These are phyloP conservation scores for Seiridium unicorne DNA, from an alignment of 2,329 filamentous ascomycete species.

Conservation along the genomic window DNA sequence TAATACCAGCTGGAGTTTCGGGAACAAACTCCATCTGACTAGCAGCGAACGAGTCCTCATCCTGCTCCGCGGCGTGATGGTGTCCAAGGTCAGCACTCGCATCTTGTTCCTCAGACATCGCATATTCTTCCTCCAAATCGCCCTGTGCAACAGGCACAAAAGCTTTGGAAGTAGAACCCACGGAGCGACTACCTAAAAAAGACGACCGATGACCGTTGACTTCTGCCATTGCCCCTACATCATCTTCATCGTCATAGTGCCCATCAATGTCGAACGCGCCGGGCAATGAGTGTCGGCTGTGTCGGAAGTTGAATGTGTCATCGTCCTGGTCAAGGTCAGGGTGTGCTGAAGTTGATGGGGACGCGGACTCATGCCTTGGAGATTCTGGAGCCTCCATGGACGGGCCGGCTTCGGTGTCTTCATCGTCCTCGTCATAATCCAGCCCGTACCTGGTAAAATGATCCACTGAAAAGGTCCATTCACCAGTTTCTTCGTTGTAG, in stretches of 20 bases:
- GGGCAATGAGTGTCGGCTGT: constrained; percentile 56
- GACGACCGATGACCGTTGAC: constrained; percentile 52
- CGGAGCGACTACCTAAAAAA: constrained; percentile 94
- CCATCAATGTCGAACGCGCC: constrained; percentile 73
- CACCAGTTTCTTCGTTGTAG: constrained; percentile 76
- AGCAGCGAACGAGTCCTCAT: constrained; percentile 54
- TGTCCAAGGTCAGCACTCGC: constrained; percentile 74
- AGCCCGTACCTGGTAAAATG: constrained; percentile 96
- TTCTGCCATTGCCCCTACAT: constrained; percentile 45
- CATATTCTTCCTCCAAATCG: constrained; percentile 74
- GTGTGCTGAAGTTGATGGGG: constrained; percentile 23
- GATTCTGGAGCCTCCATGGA: constrained; percentile 20
- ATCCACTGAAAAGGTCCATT: constrained; percentile 91
- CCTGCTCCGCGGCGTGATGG: constrained; percentile 75
- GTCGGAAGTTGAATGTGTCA: constrained; percentile 58
- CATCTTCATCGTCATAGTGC: constrained; percentile 54
- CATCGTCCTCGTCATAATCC: constrained; percentile 72
- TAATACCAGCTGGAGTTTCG: constrained; percentile 59
- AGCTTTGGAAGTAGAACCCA: constrained; percentile 69
- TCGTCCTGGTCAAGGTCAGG: constrained; percentile 43
- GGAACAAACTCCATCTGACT: constrained; percentile 42
- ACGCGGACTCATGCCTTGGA: constrained; percentile 20
- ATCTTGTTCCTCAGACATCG: constrained; percentile 68
- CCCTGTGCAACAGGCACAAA: constrained; percentile 62
- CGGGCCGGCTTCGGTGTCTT: constrained; percentile 51